Evolutionary conservation across 768 basidiomycete genomes (phyloP), one percentile per base, ranked within the genome.

Genomic region (Lanmaoa rubissima): DNA sequence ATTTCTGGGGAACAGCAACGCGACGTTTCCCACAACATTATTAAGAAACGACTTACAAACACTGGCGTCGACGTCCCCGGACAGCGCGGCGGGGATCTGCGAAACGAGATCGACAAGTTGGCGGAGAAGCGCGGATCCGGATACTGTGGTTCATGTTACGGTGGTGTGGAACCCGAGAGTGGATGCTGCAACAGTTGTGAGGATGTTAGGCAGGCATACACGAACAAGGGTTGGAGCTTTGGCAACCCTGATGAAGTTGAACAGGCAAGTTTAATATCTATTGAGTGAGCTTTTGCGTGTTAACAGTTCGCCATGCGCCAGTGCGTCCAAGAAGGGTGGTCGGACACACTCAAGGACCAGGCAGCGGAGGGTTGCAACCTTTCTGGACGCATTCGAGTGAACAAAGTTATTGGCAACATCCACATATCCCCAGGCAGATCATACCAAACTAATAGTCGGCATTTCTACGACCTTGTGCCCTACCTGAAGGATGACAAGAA

Each of bases 131-230:
- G 84, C 69, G 73, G 80, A 48, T 73, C 75, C 1, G 79, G 78
- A 56, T 95, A 93, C 69, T 98, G 96, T 74, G 97, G 97, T 5
- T 96, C 94, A 6, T 99, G 97, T 74, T 99, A 91, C 63, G 97
- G 97, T 55, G 97, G 93, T 54, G 61, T 82, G 26, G 83, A 81
- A 51, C 88, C 93, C 3, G 78, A 77, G 44, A 74, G 73, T 68
- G 94, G 94, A 6, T 99, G 97, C 74, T 99, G 97, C 74, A 92
- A 99, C 70, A 87, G 86, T 43, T 99, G 97, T 72, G 97, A 99
- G 68, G 89, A 94, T 1, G 97, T 99, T 26, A 83, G 97, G 42
- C 82, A 87, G 71, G 79, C 93, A 32, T 99, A 99, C 75, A 80
- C 92, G 31, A 83, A 88, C 69, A 86, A 89, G 63, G 97, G 96